Evolutionary conservation across 306 rosid genomes (phyloP), one percentile per base, ranked within the genome.

Genomic region (Casuarina cunninghamiana): DNA sequence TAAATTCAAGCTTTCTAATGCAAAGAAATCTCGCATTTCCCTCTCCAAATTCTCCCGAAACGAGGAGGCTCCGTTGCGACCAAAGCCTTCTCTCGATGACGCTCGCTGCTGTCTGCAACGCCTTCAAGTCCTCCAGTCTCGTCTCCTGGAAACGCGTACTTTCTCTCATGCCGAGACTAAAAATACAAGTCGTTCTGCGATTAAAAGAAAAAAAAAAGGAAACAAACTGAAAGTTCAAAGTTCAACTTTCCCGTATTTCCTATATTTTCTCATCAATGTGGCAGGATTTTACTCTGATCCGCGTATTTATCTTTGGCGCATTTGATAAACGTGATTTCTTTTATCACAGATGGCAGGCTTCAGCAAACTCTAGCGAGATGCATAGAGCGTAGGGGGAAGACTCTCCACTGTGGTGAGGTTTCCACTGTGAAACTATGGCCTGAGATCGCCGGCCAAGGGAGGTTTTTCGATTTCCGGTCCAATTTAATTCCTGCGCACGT

Each of bases 341-440:
- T 78, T 66, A 16, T 35, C 51, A 71, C 86, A 92, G 98, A 92
- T 2, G 97, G 98, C 35, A 79, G 79, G 88, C 81, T 89, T 65
- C 98, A 94, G 87, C 92, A 90, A 78, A 94, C 98, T 85, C 81
- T 94, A 65, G 91, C 90, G 3, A 84, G 85, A 74, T 88, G 85
- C 72, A 83, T 94, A 51, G 93, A 92, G 90, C 80, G 92, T 42
- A 73, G 66, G 3, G 97, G 98, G 55, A 87, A 72, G 57, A 72
- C 81, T 50, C 78, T 94, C 69, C 98, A 92, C 81, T 81, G 88
- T 3, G 97, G 97, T 10, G 82, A 88, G 46, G 77, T 81, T 73
- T 89, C 97, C 49, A 79, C 77, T 2, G 92, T 90, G 80, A 90
- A 84, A 62, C 46, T 94, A 42, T 88, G 91, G 86, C 97, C 98